Conservation (phyloP, 768 basidiomycete genomes). For the Tulasnella sp. region DNA sequence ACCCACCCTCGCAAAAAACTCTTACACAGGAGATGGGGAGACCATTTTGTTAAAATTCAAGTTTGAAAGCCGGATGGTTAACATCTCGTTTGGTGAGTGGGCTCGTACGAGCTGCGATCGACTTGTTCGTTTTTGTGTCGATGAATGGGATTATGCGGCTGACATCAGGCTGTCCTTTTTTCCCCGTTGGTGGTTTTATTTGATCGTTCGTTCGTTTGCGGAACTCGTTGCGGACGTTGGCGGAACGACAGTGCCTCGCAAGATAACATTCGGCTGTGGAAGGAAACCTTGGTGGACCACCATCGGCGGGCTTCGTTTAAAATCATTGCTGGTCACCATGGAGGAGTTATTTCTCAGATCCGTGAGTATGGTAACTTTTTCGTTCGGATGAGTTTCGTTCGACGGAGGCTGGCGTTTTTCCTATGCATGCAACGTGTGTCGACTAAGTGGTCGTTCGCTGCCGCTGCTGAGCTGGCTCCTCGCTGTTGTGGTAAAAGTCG, state of each 20-base stretch:
- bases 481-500: not conserved
- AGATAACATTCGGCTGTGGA: constrained; percentile 93
- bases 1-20: too few relatives aligned
- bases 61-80: constrained; percentile 91
- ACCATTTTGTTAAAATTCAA: too few relatives aligned
- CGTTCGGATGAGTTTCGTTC: constrained; percentile 2
- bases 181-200: not conserved
- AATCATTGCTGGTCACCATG: constrained; percentile 94
- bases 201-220: constrained; percentile 11
- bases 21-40: too few relatives aligned
- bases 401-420: not conserved
- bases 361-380: constrained; percentile 53
- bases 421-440: constrained; percentile 9
- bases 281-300: constrained; percentile 59
- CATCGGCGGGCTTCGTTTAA: constrained; percentile 71
- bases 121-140: constrained; percentile 10
- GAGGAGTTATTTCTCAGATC: constrained; percentile 89
- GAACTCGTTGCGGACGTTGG: not conserved
- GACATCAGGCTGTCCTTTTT: constrained; percentile 2
- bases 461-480: not conserved
- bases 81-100: constrained; percentile 80
- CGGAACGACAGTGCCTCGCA: constrained; percentile 65
- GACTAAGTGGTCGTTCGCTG: constrained; percentile 26
- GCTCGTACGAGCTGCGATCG: constrained; percentile 2
- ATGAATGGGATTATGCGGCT: constrained; percentile 4